Conservation (phyloP, 768 basidiomycete genomes). For the Clitopilus hobsonii region DNA sequence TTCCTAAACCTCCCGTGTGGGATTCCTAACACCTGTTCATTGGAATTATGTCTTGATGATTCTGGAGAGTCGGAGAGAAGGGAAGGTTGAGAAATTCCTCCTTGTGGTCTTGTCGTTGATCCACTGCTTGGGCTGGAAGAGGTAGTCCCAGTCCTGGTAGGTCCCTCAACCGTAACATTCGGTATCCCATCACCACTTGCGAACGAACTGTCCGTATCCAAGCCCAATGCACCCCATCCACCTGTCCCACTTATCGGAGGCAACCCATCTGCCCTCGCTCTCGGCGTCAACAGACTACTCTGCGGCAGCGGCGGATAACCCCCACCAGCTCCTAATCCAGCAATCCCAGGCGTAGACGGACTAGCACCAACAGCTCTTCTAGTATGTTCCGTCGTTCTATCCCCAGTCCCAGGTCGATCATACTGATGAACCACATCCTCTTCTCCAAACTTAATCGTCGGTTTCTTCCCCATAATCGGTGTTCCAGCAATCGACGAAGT, state of each 20-base stretch:
- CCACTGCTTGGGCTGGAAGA: not conserved
- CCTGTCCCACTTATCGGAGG: not conserved
- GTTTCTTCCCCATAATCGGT: constrained; percentile 32
- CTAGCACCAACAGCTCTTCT: constrained; percentile 30
- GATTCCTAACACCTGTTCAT: constrained; percentile 24
- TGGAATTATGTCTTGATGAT: constrained; percentile 7
- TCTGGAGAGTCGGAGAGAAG: not conserved
- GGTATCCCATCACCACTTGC: not conserved
- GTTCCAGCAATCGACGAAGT: constrained; percentile 29
- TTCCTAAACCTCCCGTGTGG: constrained; percentile 22
- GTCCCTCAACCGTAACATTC: not conserved
- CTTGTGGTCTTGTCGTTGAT: not conserved
- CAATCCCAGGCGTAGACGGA: constrained; percentile 13
- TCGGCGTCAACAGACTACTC: not conserved
- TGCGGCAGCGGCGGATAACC: constrained; percentile 2
- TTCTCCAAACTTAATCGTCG: constrained; percentile 74
- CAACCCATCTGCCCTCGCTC: constrained; percentile 2
- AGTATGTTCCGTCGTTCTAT: constrained; percentile 40
- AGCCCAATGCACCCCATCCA: not conserved
- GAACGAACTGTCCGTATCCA: not conserved
- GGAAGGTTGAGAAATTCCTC: not conserved
- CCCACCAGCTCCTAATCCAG: constrained; percentile 24
- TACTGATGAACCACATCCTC: constrained; percentile 77
- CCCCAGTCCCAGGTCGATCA: constrained; percentile 48
- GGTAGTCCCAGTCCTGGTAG: not conserved